Evolutionary conservation across 2,329 filamentous ascomycete genomes (phyloP).

Genomic region (Drechslera avenae): DNA sequence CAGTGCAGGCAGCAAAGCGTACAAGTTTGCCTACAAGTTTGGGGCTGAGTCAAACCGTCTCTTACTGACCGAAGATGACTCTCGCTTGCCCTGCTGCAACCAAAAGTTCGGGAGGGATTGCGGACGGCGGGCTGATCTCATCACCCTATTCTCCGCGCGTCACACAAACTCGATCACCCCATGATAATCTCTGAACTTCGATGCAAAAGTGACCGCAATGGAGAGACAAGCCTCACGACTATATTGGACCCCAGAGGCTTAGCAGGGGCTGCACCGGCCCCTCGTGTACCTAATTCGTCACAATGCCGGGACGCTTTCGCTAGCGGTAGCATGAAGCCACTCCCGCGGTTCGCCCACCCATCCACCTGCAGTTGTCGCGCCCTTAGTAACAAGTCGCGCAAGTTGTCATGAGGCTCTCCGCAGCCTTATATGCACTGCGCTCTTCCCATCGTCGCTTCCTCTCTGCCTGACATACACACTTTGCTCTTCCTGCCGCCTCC

Average conservation of each 20-base stretch:
- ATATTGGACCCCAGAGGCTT: conserved; percentile 17
- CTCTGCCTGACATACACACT: conserved; percentile 33
- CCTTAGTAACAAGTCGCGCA: conserved; percentile 14
- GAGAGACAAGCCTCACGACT: conserved; percentile 8
- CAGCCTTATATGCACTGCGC: conserved; percentile 33
- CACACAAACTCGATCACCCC: conserved; percentile 11
- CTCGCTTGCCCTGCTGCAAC: not conserved
- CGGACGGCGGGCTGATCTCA: conserved; percentile 34
- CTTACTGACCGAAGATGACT: too few species aligned
- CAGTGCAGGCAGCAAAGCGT: not conserved
- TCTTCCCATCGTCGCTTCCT: conserved; percentile 23
- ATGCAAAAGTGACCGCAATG: not conserved
- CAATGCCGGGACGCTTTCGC: conserved; percentile 1
- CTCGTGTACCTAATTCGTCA: conserved; percentile 2
- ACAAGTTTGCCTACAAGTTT: not conserved
- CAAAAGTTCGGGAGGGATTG: conserved; percentile 10
- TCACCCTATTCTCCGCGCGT: conserved; percentile 21
- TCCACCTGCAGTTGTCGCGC: conserved; percentile 16
- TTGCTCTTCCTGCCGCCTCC: conserved; percentile 21
- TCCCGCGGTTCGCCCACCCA: conserved; percentile 26
- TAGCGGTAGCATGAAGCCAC: conserved; percentile 32
- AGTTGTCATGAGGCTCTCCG: conserved; percentile 33
- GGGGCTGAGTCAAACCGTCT: too few species aligned
- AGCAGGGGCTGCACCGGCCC: conserved; percentile 15
- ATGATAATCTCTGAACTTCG: conserved; percentile 6